Evolutionary conservation across 345 rosid genomes (phyloP).

Genomic region (Mercurialis annua): DNA sequence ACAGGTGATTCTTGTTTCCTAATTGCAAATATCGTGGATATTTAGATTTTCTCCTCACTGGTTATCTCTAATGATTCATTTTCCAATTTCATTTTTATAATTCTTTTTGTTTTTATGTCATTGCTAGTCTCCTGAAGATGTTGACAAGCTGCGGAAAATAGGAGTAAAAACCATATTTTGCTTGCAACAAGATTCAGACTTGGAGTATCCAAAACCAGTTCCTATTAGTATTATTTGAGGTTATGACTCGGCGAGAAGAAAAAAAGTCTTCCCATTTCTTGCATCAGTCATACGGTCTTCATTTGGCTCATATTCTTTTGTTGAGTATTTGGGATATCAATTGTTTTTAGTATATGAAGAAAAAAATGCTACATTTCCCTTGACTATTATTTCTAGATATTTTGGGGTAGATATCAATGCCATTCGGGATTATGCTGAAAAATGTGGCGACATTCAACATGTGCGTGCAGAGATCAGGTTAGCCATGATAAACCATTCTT

Average conservation of each 20-base stretch:
- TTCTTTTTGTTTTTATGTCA: constrained; percentile 3
- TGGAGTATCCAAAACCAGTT: constrained; percentile 68
- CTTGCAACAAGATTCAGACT: constrained; percentile 88
- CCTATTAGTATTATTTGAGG: constrained; percentile 15
- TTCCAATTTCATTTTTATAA: constrained; percentile 6
- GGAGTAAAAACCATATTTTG: constrained; percentile 95
- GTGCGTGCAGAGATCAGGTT: constrained; percentile 87
- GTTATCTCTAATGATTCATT: neutral
- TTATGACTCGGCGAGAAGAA: neutral
- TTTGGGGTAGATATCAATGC: constrained; percentile 85
- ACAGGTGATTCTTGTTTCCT: constrained; percentile 53
- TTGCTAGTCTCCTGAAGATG: constrained; percentile 73
- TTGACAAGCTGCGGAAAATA: constrained; percentile 72
- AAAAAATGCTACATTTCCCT: constrained; percentile 26
- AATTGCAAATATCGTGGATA: neutral
- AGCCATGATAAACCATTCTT: constrained; percentile 8
- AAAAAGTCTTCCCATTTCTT: neutral
- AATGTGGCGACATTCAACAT: constrained; percentile 58
- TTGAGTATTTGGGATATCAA: neutral
- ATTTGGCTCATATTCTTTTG: constrained; percentile 2
- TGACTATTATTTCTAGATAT: constrained; percentile 59
- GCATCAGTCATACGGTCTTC: neutral
- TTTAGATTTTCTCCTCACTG: neutral
- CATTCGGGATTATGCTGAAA: constrained; percentile 65
- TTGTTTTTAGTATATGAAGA: constrained; percentile 1